A percentile compares a stretch with the other conserved stretches of the same genome.
phyloP scores from a whole-genome alignment of 768 basidiomycete species.

The Mycena metata region DNA sequence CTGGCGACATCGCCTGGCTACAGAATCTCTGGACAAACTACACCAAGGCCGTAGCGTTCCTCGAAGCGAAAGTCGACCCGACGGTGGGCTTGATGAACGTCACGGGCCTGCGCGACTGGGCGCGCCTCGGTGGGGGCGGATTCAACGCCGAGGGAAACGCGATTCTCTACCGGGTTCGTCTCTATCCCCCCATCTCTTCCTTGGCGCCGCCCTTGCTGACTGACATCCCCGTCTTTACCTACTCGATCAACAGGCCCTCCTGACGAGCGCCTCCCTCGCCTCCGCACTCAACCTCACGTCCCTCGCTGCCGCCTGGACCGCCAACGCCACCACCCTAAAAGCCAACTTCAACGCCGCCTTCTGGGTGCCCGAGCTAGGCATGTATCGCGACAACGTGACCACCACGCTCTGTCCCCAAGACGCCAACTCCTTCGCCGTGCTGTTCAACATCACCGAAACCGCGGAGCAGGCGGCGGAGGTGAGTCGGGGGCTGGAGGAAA shows the following conservation, averaged over 20 bases:
- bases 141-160: conserved; percentile 71
- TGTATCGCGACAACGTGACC: conserved; percentile 69
- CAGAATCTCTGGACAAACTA: conserved; percentile 66
- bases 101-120: conserved; percentile 72
- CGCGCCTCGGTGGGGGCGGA: conserved; percentile 66
- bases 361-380: conserved; percentile 61
- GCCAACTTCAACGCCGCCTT: conserved; percentile 63
- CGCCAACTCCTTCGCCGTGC: conserved; percentile 67
- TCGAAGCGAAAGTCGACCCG: conserved; percentile 64
- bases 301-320: conserved; percentile 54
- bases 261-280: conserved; percentile 62
- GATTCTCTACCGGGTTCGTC: conserved; percentile 62
- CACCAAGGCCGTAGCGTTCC: conserved; percentile 67
- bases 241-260: conserved; percentile 55
- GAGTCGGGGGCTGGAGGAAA: conserved; percentile 61
- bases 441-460: conserved; percentile 64
- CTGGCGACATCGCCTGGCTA: conserved; percentile 68
- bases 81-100: conserved; percentile 65
- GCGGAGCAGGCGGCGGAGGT: conserved; percentile 54
- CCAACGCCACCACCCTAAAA: conserved; percentile 65
- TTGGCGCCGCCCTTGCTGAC: too few relatives aligned
- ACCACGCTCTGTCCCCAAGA: conserved; percentile 69
- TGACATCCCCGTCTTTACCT: conserved; percentile 14
- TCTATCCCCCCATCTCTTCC: too few relatives aligned
- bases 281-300: conserved; percentile 49